Base-by-base conservation (phyloP, 495 filamentous ascomycete genomes). In the Cudoniella acicularis region DNA sequence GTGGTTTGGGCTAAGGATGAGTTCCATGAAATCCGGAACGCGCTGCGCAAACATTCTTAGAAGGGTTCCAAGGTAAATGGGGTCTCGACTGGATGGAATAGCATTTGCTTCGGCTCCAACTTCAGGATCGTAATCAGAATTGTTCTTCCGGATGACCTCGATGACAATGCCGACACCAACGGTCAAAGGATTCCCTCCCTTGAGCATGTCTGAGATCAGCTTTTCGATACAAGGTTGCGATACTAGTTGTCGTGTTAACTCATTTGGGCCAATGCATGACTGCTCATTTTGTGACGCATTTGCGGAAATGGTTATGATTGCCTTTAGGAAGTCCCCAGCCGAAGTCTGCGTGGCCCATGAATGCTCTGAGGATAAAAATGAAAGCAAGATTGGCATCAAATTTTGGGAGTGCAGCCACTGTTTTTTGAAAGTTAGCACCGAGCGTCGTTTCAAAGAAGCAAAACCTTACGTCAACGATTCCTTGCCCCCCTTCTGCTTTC, bases 131-230 rank as follows among this genome's bases (percentile, higher is more conserved):
- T 99, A 99, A 71, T 99, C 94, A 0, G 95, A 98, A 67, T 99
- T 99, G 67, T 99, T 99, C 75, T 99, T 99, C 50, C 94, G 83
- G 66, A 99, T 99, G 24, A 99, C 94, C 71, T 99, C 94, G 62
- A 99, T 98, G 11, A 99, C 83, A 61, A 97, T 96, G 16, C 95
- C 94, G 25, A 99, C 94, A 18, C 94, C 95, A 41, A 98, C 96
- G 1, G 94, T 98, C 55, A 99, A 75, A 3, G 94, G 87, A 64
- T 98, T 98, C 42, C 94, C 95, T 24, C 94, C 94, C 27, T 86
- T 83, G 18, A 98, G 84, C 94, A 99, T 99, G 60, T 94, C 89
- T 22, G 77, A 75, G 56, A 97, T 89, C 13, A 99, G 80, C 49
- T 80, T 83, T 63, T 91, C 81, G 22, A 96, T 84, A 65, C 92